Conservation (phyloP, 495 filamentous ascomycete species). For the Podospora conica region DNA sequence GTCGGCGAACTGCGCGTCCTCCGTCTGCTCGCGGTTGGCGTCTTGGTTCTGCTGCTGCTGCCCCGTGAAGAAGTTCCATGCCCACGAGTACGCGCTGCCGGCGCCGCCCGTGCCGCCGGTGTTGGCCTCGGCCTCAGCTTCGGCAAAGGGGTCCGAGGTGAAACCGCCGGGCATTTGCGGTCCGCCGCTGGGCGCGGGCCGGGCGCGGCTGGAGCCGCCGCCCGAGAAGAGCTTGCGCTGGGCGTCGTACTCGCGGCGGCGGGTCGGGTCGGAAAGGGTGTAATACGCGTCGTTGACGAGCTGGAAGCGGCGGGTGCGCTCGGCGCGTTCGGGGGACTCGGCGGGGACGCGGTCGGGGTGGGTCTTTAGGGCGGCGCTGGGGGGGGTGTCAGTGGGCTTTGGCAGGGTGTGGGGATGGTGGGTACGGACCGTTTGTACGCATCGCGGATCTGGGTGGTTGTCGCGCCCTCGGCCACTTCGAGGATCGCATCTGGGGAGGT, state of each 20-base stretch:
- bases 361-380: slow-evolving; percentile 82
- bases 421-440: slow-evolving; percentile 76
- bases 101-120: slow-evolving; percentile 33
- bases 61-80: slow-evolving; percentile 46
- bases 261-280: slow-evolving; percentile 72
- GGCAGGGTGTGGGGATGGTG: not conserved
- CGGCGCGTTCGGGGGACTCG: slow-evolving; percentile 76
- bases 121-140: slow-evolving; percentile 50
- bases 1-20: slow-evolving; percentile 75
- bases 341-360: slow-evolving; percentile 88
- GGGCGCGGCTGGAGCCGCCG: slow-evolving; percentile 13
- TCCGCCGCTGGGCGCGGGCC: not conserved
- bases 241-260: slow-evolving; percentile 85
- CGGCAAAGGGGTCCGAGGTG: slow-evolving; percentile 46
- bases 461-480: slow-evolving; percentile 66
- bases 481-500: slow-evolving; percentile 57
- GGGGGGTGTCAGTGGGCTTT: slow-evolving; percentile 2
- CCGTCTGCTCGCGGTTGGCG: slow-evolving; percentile 34
- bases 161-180: slow-evolving; percentile 28
- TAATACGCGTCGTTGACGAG: slow-evolving; percentile 98
- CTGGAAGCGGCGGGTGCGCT: slow-evolving; percentile 86
- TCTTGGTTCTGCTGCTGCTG: slow-evolving; percentile 3
- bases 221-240: slow-evolving; percentile 45
- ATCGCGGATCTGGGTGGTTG: slow-evolving; percentile 78
- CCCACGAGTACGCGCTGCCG: slow-evolving; percentile 36